Evolutionary conservation across 108 stramenopile species (phyloP), one percentile per base, ranked within the genome.

Genomic region (Nitzschia inconspicua): DNA sequence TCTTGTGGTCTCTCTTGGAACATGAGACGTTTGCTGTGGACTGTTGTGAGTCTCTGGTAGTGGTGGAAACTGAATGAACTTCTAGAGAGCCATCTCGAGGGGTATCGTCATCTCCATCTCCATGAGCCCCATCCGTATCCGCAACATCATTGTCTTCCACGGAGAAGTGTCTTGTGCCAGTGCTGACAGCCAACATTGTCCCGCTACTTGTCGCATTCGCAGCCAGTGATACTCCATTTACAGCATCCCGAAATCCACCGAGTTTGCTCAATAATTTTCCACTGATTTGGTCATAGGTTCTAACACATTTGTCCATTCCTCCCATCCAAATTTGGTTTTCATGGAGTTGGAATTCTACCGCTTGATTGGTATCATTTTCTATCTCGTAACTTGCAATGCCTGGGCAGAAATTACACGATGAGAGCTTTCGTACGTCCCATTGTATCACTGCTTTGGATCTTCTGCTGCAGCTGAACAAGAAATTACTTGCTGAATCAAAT

Each of bases 371-470:
- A 53, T 85, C 77, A 25, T 77, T 76, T 50, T 75, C 67, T 6
- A 77, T 79, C 8, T 71, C 71, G 75, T 59, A 93, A 14, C 81
- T 83, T 27, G 58, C 66, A 44, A 87, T 32, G 19, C 84, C 87
- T 31, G 79, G 76, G 31, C 79, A 73, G 43, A 79, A 65, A 34
- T 57, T 63, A 9, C 47, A 53, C 14, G 51, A 58, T 13, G 83
- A 77, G 3, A 91, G 58, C 54, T 73, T 81, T 8, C 91, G 81
- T 47, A 93, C 57, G 76, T 93, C 91, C 87, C 87, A 93, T 31
- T 76, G 77, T 18, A 89, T 44, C 3, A 89, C 73, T 3, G 84
- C 79, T 70, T 87, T 75, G 23, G 87, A 89, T 44, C 77, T 66
- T 24, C 91, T 79, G 35, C 80, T 80, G 10, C 85, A 46, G 48